phyloP scores from a whole-genome alignment of 2,329 filamentous ascomycete species.

The Hymenoscyphus fructigenus region DNA sequence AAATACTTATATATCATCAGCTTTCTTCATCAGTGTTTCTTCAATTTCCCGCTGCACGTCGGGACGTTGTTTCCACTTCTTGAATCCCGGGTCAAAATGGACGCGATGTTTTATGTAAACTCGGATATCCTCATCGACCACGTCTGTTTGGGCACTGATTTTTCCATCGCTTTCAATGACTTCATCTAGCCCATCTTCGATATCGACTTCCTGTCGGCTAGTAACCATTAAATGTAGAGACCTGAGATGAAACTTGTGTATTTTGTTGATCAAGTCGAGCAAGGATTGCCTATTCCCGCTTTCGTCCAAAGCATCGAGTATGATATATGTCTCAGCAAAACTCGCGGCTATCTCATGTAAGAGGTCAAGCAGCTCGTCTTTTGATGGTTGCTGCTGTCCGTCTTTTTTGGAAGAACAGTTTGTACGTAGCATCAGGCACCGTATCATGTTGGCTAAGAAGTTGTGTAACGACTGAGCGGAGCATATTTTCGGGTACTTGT shows the following conservation, averaged over 20 bases:
- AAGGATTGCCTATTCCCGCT: conserved; percentile 16
- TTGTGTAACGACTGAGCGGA: conserved; percentile 38
- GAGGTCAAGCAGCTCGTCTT: neutral
- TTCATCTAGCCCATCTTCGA: neutral
- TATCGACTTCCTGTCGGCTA: neutral
- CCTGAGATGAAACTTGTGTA: neutral
- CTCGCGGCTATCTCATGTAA: conserved; percentile 13
- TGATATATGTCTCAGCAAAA: conserved; percentile 36
- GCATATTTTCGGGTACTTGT: conserved; percentile 34
- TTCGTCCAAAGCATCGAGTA: conserved; percentile 41
- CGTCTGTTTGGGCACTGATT: neutral
- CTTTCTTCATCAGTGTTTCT: neutral
- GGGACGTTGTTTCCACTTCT: neutral
- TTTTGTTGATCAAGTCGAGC: neutral
- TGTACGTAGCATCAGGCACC: conserved; percentile 10
- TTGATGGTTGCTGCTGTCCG: neutral
- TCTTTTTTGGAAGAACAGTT: conserved; percentile 14
- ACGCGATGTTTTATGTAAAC: neutral
- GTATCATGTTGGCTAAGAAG: conserved; percentile 30
- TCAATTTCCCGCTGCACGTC: neutral
- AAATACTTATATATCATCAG: neutral
- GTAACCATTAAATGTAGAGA: neutral
- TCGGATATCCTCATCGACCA: neutral
- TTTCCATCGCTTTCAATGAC: neutral
- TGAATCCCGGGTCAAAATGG: neutral